Conservation (phyloP, 768 basidiomycete species). For the Auricularia cornea region DNA sequence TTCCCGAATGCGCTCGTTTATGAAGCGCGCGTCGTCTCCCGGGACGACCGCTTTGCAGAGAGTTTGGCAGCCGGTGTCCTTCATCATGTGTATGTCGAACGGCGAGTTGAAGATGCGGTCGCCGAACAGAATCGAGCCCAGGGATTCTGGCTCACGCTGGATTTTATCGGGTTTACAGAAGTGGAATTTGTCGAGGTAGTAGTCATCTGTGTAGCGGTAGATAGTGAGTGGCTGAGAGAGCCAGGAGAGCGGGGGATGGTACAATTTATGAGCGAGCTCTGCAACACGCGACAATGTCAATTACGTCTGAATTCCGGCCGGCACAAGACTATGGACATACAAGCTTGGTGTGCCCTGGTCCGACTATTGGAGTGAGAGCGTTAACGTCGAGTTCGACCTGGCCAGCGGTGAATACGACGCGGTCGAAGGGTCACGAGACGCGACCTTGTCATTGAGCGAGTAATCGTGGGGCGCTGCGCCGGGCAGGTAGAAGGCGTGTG, state of each 20-base stretch:
- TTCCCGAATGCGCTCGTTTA: conserved; percentile 85
- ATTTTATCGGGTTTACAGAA: conserved; percentile 81
- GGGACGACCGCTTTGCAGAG: conserved; percentile 62
- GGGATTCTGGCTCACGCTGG: conserved; percentile 69
- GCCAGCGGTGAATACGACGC: not conserved
- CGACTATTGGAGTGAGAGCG: conserved; percentile 58
- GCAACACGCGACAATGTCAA: not conserved
- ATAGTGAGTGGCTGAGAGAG: conserved; percentile 4
- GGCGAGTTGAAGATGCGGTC: conserved; percentile 90
- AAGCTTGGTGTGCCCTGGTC: conserved; percentile 18
- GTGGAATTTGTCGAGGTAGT: conserved; percentile 78
- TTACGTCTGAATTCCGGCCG: not conserved
- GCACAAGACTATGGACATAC: conserved; percentile 7
- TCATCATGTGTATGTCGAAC: conserved; percentile 82
- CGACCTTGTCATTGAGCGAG: conserved; percentile 49
- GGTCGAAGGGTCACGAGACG: not conserved
- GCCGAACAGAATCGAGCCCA: conserved; percentile 94
- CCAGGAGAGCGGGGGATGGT: conserved; percentile 2
- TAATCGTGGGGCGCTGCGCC: conserved; percentile 82
- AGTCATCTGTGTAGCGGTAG: conserved; percentile 58
- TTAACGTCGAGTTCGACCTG: conserved; percentile 70
- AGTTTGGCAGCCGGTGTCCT: conserved; percentile 63
- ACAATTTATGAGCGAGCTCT: conserved; percentile 5
- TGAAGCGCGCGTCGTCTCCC: conserved; percentile 71
- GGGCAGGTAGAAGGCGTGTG: conserved; percentile 82